Evolutionary conservation across 257 asterid species (phyloP).

Genomic region (Rehmannia glutinosa): DNA sequence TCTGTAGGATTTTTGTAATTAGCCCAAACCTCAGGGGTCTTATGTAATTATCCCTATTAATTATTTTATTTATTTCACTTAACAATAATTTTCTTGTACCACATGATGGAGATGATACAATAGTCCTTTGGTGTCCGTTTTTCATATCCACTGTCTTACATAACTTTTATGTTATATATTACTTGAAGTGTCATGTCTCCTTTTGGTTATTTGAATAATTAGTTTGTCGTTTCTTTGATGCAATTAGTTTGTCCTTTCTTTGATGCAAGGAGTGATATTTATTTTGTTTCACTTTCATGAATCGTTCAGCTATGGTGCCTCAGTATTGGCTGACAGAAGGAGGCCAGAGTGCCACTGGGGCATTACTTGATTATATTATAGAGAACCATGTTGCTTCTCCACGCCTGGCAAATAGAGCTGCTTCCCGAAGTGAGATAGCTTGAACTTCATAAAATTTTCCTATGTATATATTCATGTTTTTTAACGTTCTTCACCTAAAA

Average conservation of each 20-base stretch:
- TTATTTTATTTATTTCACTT: too few relatives aligned
- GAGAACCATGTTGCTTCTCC: slow-evolving; percentile 87
- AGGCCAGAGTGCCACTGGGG: slow-evolving; percentile 98
- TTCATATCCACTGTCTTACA: neutral
- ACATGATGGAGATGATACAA: too few relatives aligned
- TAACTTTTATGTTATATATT: neutral
- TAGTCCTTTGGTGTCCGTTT: too few relatives aligned
- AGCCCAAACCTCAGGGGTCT: too few relatives aligned
- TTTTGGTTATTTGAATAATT: neutral
- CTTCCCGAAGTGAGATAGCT: slow-evolving; percentile 69
- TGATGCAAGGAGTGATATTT: slow-evolving; percentile 6
- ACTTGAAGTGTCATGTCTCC: neutral
- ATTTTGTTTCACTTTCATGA: slow-evolving; percentile 19
- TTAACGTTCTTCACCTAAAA: neutral
- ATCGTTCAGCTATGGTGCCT: slow-evolving; percentile 84
- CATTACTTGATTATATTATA: slow-evolving; percentile 71
- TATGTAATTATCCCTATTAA: too few relatives aligned
- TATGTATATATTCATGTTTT: neutral
- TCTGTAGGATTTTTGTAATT: too few relatives aligned
- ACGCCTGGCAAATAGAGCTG: slow-evolving; percentile 78
- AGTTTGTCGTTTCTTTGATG: neutral
- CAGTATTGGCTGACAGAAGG: slow-evolving; percentile 99
- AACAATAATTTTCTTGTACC: too few relatives aligned
- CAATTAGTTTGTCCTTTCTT: neutral
- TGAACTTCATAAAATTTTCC: slow-evolving; percentile 11